Percentiles rank a stretch among this genome's conserved stretches.
Conservation (phyloP, 805 yeast genomes). For the Myxozyma monticola region DNA sequence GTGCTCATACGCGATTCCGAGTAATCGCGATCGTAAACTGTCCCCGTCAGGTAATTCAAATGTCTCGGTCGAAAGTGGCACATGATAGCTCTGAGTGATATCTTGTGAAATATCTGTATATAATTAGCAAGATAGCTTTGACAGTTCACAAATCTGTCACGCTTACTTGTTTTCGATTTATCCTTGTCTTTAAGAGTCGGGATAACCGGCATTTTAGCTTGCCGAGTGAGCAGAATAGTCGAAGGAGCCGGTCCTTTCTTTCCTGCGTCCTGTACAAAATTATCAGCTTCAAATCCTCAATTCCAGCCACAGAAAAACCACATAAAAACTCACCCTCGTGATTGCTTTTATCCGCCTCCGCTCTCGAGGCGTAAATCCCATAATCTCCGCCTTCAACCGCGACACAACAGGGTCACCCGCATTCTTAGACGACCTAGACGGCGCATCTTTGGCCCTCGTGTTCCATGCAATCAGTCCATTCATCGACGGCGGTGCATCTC, state of each 20-base stretch:
- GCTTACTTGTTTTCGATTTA: conserved; percentile 32
- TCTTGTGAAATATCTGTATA: conserved; percentile 78
- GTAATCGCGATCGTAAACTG: conserved; percentile 62
- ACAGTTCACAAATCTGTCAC: no score
- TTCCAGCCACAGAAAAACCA: neutral
- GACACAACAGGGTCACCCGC: conserved; percentile 65
- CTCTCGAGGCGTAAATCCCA: conserved; percentile 82
- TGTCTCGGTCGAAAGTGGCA: conserved; percentile 74
- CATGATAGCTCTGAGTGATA: conserved; percentile 77
- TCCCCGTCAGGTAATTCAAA: conserved; percentile 82
- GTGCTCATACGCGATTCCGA: conserved; percentile 83
- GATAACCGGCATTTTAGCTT: conserved; percentile 72
- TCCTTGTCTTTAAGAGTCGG: conserved; percentile 58
- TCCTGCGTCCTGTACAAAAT: conserved; percentile 59
- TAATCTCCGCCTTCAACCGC: conserved; percentile 76
- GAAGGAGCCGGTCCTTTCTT: conserved; percentile 55
- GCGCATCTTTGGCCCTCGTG: conserved; percentile 50
- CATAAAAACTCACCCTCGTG: conserved; percentile 43
- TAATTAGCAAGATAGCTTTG: no score
- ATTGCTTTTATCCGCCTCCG: conserved; percentile 81
- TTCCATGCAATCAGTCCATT: conserved; percentile 47
- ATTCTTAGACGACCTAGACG: conserved; percentile 45
- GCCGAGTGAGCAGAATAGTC: conserved; percentile 41
- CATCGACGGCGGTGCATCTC: conserved; percentile 68
- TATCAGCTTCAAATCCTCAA: neutral